These are phyloP conservation scores for Tricholoma hemisulphureum DNA, from an alignment of 768 basidiomycete genomes.

Conservation along the genomic window DNA sequence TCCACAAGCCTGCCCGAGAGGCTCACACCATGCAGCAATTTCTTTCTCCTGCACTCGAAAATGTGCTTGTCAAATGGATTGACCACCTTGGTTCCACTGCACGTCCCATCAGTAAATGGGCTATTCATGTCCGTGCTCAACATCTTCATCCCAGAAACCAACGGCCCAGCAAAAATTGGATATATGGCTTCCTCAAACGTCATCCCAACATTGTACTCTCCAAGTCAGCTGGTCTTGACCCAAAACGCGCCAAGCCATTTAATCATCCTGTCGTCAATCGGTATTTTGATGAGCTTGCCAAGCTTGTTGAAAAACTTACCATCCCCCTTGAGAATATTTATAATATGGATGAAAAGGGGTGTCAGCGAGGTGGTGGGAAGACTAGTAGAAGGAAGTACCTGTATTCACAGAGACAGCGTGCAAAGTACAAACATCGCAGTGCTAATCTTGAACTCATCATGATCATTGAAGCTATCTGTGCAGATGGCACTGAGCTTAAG, in stretches of 20 bases:
- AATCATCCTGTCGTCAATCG: constrained; percentile 28
- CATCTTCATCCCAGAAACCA: not conserved
- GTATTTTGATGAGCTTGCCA: constrained; percentile 23
- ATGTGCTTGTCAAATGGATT: constrained; percentile 6
- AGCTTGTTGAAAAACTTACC: constrained; percentile 17
- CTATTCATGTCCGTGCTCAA: not conserved
- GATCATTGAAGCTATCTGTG: constrained; percentile 38
- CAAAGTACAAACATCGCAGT: constrained; percentile 28
- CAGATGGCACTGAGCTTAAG: too few relatives aligned
- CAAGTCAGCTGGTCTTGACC: constrained; percentile 31
- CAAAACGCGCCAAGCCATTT: constrained; percentile 32
- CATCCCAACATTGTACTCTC: constrained; percentile 23
- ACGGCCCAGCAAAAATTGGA: constrained; percentile 9
- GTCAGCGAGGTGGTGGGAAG: too few relatives aligned
- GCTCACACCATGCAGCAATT: constrained; percentile 5
- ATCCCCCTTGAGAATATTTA: constrained; percentile 32
- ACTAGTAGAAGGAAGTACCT: too few relatives aligned
- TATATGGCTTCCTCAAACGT: constrained; percentile 20
- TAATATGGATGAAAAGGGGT: constrained; percentile 38
- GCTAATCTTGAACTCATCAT: constrained; percentile 42
- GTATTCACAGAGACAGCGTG: too few relatives aligned
- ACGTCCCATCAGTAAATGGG: not conserved
- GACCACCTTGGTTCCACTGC: not conserved
- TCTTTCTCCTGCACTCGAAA: not conserved
- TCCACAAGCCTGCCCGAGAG: not conserved